Evolutionary conservation across 2,329 filamentous ascomycete species (phyloP).

Genomic region (Claviceps paspali): DNA sequence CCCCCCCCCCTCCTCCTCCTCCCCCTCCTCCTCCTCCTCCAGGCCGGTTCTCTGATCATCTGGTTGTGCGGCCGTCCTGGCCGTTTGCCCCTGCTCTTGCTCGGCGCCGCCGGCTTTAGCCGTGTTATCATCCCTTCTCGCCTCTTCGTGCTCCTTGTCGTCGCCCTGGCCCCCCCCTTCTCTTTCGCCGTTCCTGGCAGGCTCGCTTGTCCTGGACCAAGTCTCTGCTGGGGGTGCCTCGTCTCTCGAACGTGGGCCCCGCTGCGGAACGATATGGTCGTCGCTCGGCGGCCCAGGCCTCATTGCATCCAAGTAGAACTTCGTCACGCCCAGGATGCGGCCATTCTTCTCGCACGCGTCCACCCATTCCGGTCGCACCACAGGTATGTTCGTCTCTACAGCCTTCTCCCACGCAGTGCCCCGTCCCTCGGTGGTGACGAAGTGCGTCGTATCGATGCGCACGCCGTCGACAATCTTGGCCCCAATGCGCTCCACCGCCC

Average conservation of each 20-base stretch:
- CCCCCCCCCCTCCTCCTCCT: too few species aligned
- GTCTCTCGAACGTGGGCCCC: conserved; percentile 10
- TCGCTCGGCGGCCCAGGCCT: conserved; percentile 28
- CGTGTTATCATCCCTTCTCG: conserved; percentile 13
- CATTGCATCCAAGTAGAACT: conserved; percentile 84
- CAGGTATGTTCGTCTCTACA: conserved; percentile 92
- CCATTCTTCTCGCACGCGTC: conserved; percentile 91
- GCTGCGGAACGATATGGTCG: conserved; percentile 11
- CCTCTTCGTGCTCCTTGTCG: conserved; percentile 10
- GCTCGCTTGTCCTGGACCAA: conserved; percentile 8
- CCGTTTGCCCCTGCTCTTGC: conserved; percentile 20
- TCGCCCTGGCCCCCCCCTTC: conserved; percentile 9
- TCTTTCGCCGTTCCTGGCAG: conserved; percentile 12
- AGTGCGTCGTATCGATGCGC: conserved; percentile 94
- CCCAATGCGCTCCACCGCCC: conserved; percentile 74
- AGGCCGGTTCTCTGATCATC: conserved; percentile 42
- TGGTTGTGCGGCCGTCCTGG: conserved; percentile 14
- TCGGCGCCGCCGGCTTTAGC: background rate
- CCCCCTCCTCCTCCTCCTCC: conserved; percentile 38
- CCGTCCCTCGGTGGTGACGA: conserved; percentile 87
- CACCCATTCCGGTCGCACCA: conserved; percentile 93
- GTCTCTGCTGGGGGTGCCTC: conserved; percentile 14
- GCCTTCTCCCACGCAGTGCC: conserved; percentile 92
- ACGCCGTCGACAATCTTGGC: conserved; percentile 83
- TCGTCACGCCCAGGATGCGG: conserved; percentile 81